A percentile compares a stretch with the other conserved stretches of the same genome.
Conservation (phyloP, 306 rosid genomes). For the Ormosia emarginata region DNA sequence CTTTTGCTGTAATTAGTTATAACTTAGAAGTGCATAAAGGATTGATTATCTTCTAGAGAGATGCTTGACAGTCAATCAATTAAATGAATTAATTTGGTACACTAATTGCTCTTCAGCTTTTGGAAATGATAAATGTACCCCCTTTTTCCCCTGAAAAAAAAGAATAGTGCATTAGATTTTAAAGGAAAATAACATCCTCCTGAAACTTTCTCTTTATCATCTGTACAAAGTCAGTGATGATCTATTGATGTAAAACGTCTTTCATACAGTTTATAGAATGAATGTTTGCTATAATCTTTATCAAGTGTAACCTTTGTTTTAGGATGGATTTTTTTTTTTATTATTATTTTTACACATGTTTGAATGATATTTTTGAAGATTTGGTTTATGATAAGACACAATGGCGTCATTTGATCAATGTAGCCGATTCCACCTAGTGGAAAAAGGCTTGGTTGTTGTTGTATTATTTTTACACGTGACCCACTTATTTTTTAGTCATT, state of each 20-base stretch:
- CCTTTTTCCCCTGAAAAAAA: neutral
- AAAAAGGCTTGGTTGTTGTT: no score
- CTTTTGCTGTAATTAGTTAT: neutral
- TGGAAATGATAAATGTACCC: neutral
- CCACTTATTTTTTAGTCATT: neutral
- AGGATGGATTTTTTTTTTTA: neutral
- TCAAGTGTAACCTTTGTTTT: neutral
- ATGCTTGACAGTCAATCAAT: neutral
- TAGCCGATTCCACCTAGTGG: no score
- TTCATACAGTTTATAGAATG: neutral
- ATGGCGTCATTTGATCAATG: no score
- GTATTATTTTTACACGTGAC: neutral
- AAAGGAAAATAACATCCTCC: neutral
- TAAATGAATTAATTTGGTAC: neutral
- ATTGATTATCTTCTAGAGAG: neutral
- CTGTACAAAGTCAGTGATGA: neutral
- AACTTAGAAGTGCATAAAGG: neutral
- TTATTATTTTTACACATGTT: neutral
- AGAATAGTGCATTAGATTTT: neutral
- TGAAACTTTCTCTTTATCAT: neutral
- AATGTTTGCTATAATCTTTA: neutral
- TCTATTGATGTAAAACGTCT: neutral
- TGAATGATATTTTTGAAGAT: no score
- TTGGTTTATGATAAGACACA: no score
- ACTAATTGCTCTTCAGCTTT: neutral